phyloP scores from a whole-genome alignment of 2,329 filamentous ascomycete species.

The Diaporthe aspalathi region DNA sequence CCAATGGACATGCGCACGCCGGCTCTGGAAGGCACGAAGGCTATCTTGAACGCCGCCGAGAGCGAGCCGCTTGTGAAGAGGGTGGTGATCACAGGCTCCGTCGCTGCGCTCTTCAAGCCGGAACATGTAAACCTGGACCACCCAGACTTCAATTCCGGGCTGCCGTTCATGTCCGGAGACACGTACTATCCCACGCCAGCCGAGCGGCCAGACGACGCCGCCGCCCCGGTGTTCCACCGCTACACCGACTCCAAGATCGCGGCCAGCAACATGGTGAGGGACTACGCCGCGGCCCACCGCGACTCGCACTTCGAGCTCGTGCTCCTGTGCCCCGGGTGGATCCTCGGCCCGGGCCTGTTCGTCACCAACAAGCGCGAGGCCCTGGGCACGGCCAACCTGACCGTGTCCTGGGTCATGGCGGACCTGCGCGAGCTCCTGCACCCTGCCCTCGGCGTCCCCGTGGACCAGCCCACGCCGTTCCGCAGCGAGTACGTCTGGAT shows the following conservation, averaged over 20 bases:
- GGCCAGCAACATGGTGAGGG: conserved; percentile 14
- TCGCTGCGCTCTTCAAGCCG: background rate
- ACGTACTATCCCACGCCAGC: background rate
- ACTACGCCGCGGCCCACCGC: conserved; percentile 25
- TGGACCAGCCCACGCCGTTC: conserved; percentile 2
- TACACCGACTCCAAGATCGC: conserved; percentile 31
- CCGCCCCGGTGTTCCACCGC: background rate
- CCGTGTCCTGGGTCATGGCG: conserved; percentile 13
- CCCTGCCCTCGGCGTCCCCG: background rate
- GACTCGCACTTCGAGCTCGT: conserved; percentile 27
- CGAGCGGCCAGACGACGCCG: conserved; percentile 13
- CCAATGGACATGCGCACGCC: conserved; percentile 16
- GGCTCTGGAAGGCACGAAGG: conserved; percentile 11
- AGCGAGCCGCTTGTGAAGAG: conserved; percentile 25
- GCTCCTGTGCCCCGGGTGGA: conserved; percentile 25
- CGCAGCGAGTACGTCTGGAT: conserved; percentile 17
- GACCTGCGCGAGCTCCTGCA: background rate
- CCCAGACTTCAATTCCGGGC: background rate
- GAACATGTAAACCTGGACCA: background rate
- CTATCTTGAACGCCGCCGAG: conserved; percentile 28
- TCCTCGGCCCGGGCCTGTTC: conserved; percentile 18
- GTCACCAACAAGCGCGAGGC: conserved; percentile 10
- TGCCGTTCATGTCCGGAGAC: background rate
- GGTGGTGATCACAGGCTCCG: conserved; percentile 26
- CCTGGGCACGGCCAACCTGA: conserved; percentile 14